phyloP scores from a whole-genome alignment of 176 grass and related monocot genomes.

The Cenchrus purpureus region DNA sequence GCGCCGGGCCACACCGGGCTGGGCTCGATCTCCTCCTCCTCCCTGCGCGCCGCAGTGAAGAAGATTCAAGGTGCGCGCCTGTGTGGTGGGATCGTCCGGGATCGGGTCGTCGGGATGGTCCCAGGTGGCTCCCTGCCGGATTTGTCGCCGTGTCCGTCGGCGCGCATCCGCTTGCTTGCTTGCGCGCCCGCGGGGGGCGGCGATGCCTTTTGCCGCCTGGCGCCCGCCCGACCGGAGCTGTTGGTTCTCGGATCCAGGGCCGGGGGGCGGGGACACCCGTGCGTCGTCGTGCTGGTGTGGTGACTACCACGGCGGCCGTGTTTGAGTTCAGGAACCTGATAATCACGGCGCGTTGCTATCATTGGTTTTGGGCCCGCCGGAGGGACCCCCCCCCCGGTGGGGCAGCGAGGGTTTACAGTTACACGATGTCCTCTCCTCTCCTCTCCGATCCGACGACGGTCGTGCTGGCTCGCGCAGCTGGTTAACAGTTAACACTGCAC shows the following conservation, averaged over 20 bases:
- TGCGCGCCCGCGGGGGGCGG: not conserved
- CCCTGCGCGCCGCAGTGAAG: not conserved
- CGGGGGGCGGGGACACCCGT: not conserved
- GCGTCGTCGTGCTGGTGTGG: not conserved
- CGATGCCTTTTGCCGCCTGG: not conserved
- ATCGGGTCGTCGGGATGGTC: not conserved
- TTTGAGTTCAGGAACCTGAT: too few species aligned
- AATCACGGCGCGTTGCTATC: not conserved
- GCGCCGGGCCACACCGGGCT: not conserved
- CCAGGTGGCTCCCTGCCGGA: not conserved
- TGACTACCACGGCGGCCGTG: not conserved
- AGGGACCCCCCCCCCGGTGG: too few species aligned
- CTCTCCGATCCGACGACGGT: too few species aligned
- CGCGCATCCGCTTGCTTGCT: not conserved
- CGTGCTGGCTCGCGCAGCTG: too few species aligned
- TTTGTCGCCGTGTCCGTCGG: constrained; percentile 29
- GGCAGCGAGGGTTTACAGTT: not conserved
- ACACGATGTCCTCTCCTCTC: not conserved
- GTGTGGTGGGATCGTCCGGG: too few species aligned
- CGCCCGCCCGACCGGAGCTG: not conserved
- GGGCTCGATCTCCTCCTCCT: not conserved
- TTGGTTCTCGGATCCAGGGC: not conserved
- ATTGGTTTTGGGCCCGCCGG: not conserved
- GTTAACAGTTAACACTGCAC: too few species aligned
- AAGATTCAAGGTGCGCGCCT: constrained; percentile 11